Evolutionary conservation across 352 stramenopile genomes (phyloP), one percentile per base, ranked within the genome.

Genomic region (Phytophthora ohioensis): DNA sequence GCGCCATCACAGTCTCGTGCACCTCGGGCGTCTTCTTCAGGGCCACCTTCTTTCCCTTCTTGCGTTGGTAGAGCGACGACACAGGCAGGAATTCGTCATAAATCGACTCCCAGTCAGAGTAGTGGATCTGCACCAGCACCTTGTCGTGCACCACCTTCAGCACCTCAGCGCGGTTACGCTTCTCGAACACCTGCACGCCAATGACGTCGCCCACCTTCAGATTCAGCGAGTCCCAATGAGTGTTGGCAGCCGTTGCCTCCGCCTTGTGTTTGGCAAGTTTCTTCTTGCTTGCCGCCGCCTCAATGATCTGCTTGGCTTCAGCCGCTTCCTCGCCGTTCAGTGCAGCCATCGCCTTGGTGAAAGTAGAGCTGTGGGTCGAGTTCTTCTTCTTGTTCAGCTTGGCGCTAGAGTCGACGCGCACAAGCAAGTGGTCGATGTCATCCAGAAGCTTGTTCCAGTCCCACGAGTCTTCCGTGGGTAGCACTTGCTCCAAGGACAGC

Each of bases 11-110:
- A n/a, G 75, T 71, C 55, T 94, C 86, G 54, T 94, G 79, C 47
- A 94, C 82, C 46, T 88, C 78, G 0, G 86, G 86, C 5, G 85
- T 82, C 38, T 83, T 87, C 57, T 86, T 80, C 57, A 91, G 75
- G 17, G 69, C 73, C 39, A 91, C 80, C 56, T 90, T 90, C 49
- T 80, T 79, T 2, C 59, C 72, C 57, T 74, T 79, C 17, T 72
- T 80, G 31, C 79, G 82, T 36, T 89, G 78, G 51, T 83, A 92
- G n/a, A 94, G 78, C 52, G 77, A 79, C 31, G 69, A 80, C 15
- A 94, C 73, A 5, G 86, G 86, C 36, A 92, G 39, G 53, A 90
- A 92, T 71, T 94, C 86, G 62, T 94, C 86, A 67, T 94, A 94
- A 64, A 94, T 91, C 42, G 84, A 92, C 21, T 85, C 83, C 86